A percentile compares a stretch with the other conserved stretches of the same genome.
phyloP scores from a whole-genome alignment of 306 rosid species.

The Alnus glutinosa region DNA sequence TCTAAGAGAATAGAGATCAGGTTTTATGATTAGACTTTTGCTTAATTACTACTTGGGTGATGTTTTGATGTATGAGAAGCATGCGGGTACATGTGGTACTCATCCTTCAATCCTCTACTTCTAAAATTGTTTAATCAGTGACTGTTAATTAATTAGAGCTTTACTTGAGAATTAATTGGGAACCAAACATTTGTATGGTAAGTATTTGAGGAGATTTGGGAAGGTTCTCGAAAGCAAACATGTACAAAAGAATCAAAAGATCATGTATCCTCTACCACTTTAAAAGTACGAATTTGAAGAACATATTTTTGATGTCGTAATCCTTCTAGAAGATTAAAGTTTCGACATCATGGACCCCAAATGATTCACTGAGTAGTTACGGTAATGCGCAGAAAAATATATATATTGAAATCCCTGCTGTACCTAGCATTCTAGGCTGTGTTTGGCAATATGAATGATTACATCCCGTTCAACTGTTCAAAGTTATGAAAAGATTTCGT shows the following conservation, averaged over 20 bases:
- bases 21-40: not conserved
- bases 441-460: too few relatives aligned
- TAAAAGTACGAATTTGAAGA: not conserved
- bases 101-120: not conserved
- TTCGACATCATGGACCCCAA: not conserved
- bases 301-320: not conserved
- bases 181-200: not conserved
- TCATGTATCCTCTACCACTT: not conserved
- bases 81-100: not conserved
- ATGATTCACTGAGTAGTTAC: not conserved
- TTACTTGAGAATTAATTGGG: not conserved
- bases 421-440: not conserved
- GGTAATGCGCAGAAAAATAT: not conserved
- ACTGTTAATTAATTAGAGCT: not conserved
- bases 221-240: slow-evolving; percentile 7
- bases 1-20: too few relatives aligned
- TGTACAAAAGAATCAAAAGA: not conserved
- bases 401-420: not conserved
- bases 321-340: not conserved
- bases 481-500: too few relatives aligned
- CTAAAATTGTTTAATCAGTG: not conserved
- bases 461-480: too few relatives aligned
- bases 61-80: not conserved
- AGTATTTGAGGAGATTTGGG: not conserved
- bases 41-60: slow-evolving; percentile 1